These are phyloP conservation scores for Vigna angularis DNA, from an alignment of 306 rosid species.

Conservation along the genomic window DNA sequence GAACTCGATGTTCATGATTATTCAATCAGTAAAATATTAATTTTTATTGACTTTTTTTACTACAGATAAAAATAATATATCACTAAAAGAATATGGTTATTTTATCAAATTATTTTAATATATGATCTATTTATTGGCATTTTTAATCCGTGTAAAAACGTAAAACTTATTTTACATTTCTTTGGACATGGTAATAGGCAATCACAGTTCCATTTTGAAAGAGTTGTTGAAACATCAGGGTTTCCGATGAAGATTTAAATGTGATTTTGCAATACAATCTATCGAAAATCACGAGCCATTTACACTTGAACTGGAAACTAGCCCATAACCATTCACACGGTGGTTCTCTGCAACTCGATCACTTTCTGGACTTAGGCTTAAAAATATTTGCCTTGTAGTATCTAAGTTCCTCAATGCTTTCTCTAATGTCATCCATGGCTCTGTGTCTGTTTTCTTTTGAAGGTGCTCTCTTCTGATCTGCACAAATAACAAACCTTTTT, in stretches of 20 bases:
- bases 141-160: too few relatives aligned
- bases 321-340: slow-evolving; percentile 33
- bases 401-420: slow-evolving; percentile 83
- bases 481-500: slow-evolving; percentile 38
- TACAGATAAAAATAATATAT: too few relatives aligned
- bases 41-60: too few relatives aligned
- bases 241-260: slow-evolving; percentile 15
- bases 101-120: too few relatives aligned
- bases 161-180: not conserved
- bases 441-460: slow-evolving; percentile 75
- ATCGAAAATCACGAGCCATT: slow-evolving; percentile 35
- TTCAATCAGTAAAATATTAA: too few relatives aligned
- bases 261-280: slow-evolving; percentile 35
- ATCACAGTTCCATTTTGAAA: not conserved
- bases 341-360: slow-evolving; percentile 44
- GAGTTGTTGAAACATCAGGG: not conserved
- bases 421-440: slow-evolving; percentile 97
- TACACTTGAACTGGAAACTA: slow-evolving; percentile 24
- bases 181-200: slow-evolving; percentile 1
- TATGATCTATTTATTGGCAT: too few relatives aligned
- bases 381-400: slow-evolving; percentile 81
- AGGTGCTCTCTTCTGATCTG: slow-evolving; percentile 80
- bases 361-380: slow-evolving; percentile 66
- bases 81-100: too few relatives aligned
- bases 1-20: too few relatives aligned